A percentile compares a stretch with the other conserved stretches of the same genome.
phyloP scores from a whole-genome alignment of 2,329 filamentous ascomycete species.

The Aspergillus felis region DNA sequence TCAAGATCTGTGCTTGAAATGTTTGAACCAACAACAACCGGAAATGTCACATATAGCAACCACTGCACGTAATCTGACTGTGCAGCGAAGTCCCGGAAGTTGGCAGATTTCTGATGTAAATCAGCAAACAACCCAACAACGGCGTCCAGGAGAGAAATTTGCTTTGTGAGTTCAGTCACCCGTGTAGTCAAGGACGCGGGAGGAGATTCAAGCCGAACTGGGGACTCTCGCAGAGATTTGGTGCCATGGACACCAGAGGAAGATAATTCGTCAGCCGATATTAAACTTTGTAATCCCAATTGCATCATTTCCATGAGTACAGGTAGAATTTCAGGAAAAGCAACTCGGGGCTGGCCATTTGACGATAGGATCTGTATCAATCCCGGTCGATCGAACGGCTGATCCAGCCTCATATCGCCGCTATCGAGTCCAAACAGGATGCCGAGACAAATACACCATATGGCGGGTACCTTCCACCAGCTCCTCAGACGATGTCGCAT shows the following conservation, averaged over 20 bases:
- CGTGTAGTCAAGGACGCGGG: conserved; percentile 14
- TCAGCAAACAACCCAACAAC: conserved; percentile 76
- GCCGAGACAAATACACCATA: conserved; percentile 87
- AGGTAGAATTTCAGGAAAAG: conserved; percentile 72
- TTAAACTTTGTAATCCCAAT: conserved; percentile 67
- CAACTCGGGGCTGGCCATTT: conserved; percentile 59
- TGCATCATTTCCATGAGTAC: conserved; percentile 86
- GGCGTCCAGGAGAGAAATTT: conserved; percentile 66
- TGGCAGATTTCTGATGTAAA: conserved; percentile 69
- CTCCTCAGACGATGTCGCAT: conserved; percentile 76
- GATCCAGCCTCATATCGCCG: conserved; percentile 67
- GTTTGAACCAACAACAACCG: conserved; percentile 82
- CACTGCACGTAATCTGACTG: conserved; percentile 77
- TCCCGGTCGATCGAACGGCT: conserved; percentile 68
- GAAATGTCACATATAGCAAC: conserved; percentile 76
- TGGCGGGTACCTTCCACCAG: conserved; percentile 80
- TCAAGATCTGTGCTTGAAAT: conserved; percentile 79
- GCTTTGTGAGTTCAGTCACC: conserved; percentile 43
- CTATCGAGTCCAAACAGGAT: conserved; percentile 84
- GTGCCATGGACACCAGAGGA: conserved; percentile 44
- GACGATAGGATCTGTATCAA: conserved; percentile 67
- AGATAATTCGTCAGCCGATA: conserved; percentile 58
- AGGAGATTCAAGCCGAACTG: conserved; percentile 4
- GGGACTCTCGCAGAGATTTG: conserved; percentile 7
- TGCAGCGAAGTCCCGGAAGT: conserved; percentile 78